Base-by-base conservation (phyloP, 164 flowering plant species). In the Sedum album region DNA sequence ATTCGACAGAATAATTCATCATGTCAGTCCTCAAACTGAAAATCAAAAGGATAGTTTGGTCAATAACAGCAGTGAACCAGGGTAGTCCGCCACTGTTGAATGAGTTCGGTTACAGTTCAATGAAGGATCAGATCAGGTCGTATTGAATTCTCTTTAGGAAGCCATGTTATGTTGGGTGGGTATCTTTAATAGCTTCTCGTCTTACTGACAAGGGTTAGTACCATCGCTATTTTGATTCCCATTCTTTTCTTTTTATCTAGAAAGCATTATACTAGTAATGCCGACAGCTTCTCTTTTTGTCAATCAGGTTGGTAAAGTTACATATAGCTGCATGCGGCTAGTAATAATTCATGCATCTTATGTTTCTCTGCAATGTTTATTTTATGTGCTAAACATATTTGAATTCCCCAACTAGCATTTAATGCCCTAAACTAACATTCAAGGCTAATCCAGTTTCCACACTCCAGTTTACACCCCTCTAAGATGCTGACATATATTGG, bases 371-470 rank as follows among this genome's bases (percentile, higher is more conserved):
- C 28, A 53, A 53, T 6, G 60, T 23, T 53, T 21, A 53, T 53
- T 23, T 53, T 14, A 57, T 26, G 62, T 4, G 2, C 33, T 57
- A 57, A 25, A 5, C 62, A 28, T 57, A 33, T 57, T 55, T 55
- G 60, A 55, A 55, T 55, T 55, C 25, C 33, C 62, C 33, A 57
- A 20, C 62, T 6, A 28, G 33, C 62, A 57, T 57, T 57, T 57
- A 57, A 57, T 57, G 62, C 62, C 62, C 18, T 14, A 57, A 28
- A 26, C 62, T 57, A 28, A 57, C 62, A 57, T 57, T 57, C 62
- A 57, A 57, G 15, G 33, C 60, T 53, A 23, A 23, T 6, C 28
- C 26, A 26, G 62, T 30, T 57, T 57, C 62, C 62, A 57, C 62
- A 57, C 31, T 0, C 62, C 31, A 57, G 33, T 57, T 57, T 26